Evolutionary conservation across 495 filamentous ascomycete species (phyloP), one percentile per base, ranked within the genome.

Genomic region (Sporormia fimetaria): DNA sequence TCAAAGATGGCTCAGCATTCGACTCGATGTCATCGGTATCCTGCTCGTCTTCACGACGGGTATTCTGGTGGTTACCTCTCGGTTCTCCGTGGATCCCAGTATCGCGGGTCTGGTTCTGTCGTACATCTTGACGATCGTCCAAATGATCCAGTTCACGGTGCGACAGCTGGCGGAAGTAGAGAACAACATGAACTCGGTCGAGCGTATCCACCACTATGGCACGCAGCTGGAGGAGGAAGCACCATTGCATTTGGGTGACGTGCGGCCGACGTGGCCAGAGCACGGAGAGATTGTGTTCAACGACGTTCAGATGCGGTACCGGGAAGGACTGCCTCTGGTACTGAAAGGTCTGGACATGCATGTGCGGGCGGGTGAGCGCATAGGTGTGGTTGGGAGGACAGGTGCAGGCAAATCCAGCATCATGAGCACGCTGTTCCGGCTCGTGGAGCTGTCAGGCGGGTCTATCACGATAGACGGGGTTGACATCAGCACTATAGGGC

Each of bases 171-270:
- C 90, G 23, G 90, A 96, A 58, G 83, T 95, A 15, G 90, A 98
- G 59, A 95, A 94, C 66, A 80, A 83, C 56, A 94, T 98, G 87
- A 95, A 93, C 52, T 76, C 90, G 0, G 88, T 88, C 3, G 88
- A 98, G 57, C 81, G 90, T 21, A 69, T 98, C n/a, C 72, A 84
- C 59, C 83, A 90, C 64, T 98, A 98, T 56, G 87, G 84, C 27
- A 86, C 74, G 4, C 51, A 81, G 38, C 76, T 98, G 2, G 86
- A 93, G 43, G 78, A 92, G 55, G 90, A 98, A 59, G 80, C 85
- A 0, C 83, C 86, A 0, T 66, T 88, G 14, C 78, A 84, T 49
- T 71, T 80, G 1, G 59, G 56, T 10, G 69, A 81, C 3, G 68
- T 94, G 0, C 73, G 73, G 20, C 58, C 68, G 4, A 65, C 69